Evolutionary conservation across 2,329 filamentous ascomycete genomes (phyloP).

Genomic region (Clarireedia monteithiana): DNA sequence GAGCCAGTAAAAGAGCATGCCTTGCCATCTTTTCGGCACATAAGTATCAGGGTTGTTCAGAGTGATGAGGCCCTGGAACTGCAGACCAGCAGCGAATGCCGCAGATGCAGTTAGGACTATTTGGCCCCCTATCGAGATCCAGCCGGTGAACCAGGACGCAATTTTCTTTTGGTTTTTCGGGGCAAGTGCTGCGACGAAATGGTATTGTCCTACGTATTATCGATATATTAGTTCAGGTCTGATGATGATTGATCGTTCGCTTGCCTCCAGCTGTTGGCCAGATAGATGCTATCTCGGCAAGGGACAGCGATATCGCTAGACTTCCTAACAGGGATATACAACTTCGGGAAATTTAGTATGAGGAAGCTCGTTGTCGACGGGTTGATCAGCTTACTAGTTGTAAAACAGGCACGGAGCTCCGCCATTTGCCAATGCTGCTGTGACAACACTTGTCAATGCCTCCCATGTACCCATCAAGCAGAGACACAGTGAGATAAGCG

Average conservation of each 20-base stretch:
- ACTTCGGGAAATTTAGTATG: slow-evolving; percentile 18
- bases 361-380: background rate
- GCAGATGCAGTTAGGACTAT: slow-evolving; percentile 39
- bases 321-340: slow-evolving; percentile 36
- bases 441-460: slow-evolving; percentile 32
- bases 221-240: background rate
- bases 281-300: slow-evolving; percentile 39
- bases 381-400: slow-evolving; percentile 31
- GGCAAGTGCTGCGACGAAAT: slow-evolving; percentile 50
- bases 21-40: slow-evolving; percentile 35
- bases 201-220: slow-evolving; percentile 40
- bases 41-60: slow-evolving; percentile 35
- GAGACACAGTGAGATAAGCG: slow-evolving; percentile 32
- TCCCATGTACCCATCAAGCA: slow-evolving; percentile 7
- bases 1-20: slow-evolving; percentile 41
- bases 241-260: background rate
- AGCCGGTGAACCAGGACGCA: slow-evolving; percentile 36
- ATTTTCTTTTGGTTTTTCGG: slow-evolving; percentile 31
- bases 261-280: slow-evolving; percentile 26
- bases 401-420: slow-evolving; percentile 40
- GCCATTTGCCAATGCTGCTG: slow-evolving; percentile 36
- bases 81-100: slow-evolving; percentile 38
- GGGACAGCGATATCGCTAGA: slow-evolving; percentile 32
- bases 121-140: slow-evolving; percentile 40
- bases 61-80: slow-evolving; percentile 36